These are phyloP conservation scores for Starmerella asiatica DNA, from an alignment of 805 yeast genomes.

Conservation along the genomic window DNA sequence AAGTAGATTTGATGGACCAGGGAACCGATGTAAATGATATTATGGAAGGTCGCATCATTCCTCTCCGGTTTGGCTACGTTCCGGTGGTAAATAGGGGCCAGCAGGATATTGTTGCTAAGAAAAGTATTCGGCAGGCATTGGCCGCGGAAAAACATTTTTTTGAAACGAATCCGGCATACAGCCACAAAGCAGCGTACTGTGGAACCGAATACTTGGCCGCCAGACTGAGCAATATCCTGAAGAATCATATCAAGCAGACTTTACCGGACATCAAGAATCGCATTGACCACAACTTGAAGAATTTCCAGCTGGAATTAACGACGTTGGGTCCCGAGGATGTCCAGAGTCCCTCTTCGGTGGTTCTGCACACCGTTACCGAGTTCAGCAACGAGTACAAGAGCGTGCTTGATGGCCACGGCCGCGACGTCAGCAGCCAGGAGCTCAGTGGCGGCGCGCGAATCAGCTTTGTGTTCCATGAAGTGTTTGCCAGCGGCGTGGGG, in stretches of 20 bases:
- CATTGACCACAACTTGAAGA: conserved; percentile 72
- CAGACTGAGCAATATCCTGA: conserved; percentile 73
- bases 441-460: conserved; percentile 97
- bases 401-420: conserved; percentile 84
- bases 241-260: conserved; percentile 79
- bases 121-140: conserved; percentile 79
- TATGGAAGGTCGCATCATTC: conserved; percentile 88
- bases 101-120: conserved; percentile 78
- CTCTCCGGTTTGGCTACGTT: conserved; percentile 87
- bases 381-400: conserved; percentile 86
- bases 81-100: conserved; percentile 97
- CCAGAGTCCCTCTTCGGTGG: conserved; percentile 81
- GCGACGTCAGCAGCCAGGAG: conserved; percentile 77
- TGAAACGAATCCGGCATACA: conserved; percentile 76
- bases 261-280: conserved; percentile 88
- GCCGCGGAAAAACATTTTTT: conserved; percentile 69
- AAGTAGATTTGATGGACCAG: conserved; percentile 93
- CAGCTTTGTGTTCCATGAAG: conserved; percentile 93
- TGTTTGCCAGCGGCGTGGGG: conserved; percentile 81
- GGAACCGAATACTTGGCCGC: conserved; percentile 95
- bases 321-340: conserved; percentile 65
- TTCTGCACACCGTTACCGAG: conserved; percentile 82
- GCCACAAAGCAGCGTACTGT: conserved; percentile 83
- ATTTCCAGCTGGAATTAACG: conserved; percentile 66
- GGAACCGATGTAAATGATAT: conserved; percentile 97